These are phyloP conservation scores for Pseudonitzschia multiseries DNA, from an alignment of 108 stramenopile genomes.

Conservation along the genomic window DNA sequence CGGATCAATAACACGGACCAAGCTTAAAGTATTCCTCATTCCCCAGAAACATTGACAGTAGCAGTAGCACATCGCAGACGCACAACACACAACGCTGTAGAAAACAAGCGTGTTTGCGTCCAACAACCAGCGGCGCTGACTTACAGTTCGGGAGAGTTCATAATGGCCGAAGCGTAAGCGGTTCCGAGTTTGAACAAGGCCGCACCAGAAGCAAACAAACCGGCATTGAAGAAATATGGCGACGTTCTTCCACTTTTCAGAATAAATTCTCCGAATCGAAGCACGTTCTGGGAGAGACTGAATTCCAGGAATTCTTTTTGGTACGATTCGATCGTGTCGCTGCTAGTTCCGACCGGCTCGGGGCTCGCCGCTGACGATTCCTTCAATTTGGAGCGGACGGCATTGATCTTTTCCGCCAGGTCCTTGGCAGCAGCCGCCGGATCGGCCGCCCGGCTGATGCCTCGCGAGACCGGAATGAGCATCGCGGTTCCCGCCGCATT, in stretches of 20 bases:
- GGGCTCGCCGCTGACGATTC: background rate
- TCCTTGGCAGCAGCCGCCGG: slow-evolving; percentile 80
- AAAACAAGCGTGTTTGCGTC: background rate
- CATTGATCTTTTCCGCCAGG: slow-evolving; percentile 73
- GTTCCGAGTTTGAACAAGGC: slow-evolving; percentile 83
- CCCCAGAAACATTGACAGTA: slow-evolving; percentile 24
- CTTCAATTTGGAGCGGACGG: slow-evolving; percentile 29
- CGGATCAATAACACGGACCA: slow-evolving; percentile 87
- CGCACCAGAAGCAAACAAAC: slow-evolving; percentile 83
- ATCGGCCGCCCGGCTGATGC: slow-evolving; percentile 83
- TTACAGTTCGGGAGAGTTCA: slow-evolving; percentile 82
- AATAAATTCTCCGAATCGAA: slow-evolving; percentile 95
- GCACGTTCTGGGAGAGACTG: slow-evolving; percentile 82
- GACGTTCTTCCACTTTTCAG: slow-evolving; percentile 96
- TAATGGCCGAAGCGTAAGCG: slow-evolving; percentile 91
- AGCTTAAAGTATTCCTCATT: slow-evolving; percentile 57
- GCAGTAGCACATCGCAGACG: background rate
- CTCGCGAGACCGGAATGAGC: slow-evolving; percentile 94
- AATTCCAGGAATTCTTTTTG: slow-evolving; percentile 95
- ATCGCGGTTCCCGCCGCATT: slow-evolving; percentile 80
- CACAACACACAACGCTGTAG: slow-evolving; percentile 16
- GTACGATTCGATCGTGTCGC: slow-evolving; percentile 48
- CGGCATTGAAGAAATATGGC: slow-evolving; percentile 99
- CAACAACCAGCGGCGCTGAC: slow-evolving; percentile 19
- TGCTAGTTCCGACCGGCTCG: background rate